These are phyloP conservation scores for Geosmithia morbida DNA, from an alignment of 2,329 filamentous ascomycete genomes.

Conservation along the genomic window DNA sequence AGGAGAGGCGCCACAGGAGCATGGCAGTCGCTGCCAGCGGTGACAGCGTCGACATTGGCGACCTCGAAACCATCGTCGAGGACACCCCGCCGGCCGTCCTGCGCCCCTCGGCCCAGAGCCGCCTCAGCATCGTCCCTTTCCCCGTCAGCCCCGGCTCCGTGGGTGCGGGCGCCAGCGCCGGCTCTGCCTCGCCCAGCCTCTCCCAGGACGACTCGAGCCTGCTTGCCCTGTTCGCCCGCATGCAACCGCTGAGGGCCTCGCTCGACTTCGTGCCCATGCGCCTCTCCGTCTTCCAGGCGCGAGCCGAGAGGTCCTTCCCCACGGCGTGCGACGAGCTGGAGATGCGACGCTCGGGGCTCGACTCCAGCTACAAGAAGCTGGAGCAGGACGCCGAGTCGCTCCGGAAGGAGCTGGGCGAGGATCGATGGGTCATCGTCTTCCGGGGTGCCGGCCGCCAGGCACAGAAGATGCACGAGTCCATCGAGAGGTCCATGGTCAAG, in stretches of 20 bases:
- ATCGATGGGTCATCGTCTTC: slow-evolving; percentile 93
- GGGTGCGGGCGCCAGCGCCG: slow-evolving; percentile 36
- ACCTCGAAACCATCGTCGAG: slow-evolving; percentile 86
- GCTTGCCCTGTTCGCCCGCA: slow-evolving; percentile 79
- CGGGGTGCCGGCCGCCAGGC: slow-evolving; percentile 83
- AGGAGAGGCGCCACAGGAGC: slow-evolving; percentile 79
- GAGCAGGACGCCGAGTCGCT: slow-evolving; percentile 83
- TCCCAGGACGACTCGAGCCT: slow-evolving; percentile 77
- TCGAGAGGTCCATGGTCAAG: slow-evolving; percentile 74
- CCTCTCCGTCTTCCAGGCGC: slow-evolving; percentile 68
- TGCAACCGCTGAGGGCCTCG: slow-evolving; percentile 86
- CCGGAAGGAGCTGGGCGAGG: slow-evolving; percentile 81
- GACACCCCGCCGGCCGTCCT: slow-evolving; percentile 54
- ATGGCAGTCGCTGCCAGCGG: slow-evolving; percentile 47
- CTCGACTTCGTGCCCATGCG: slow-evolving; percentile 95
- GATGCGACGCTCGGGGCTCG: slow-evolving; percentile 57
- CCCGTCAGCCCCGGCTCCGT: slow-evolving; percentile 49
- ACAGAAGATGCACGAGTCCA: slow-evolving; percentile 92
- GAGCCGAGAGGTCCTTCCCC: slow-evolving; percentile 68
- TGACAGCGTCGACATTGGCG: slow-evolving; percentile 64
- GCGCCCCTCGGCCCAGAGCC: slow-evolving; percentile 41
- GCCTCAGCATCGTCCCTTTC: slow-evolving; percentile 54
- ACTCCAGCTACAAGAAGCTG: slow-evolving; percentile 76
- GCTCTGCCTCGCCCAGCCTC: slow-evolving; percentile 27
- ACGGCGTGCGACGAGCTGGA: slow-evolving; percentile 84